Conservation (phyloP, 2,329 filamentous ascomycete species). For the Phaeoacremonium minimum region DNA sequence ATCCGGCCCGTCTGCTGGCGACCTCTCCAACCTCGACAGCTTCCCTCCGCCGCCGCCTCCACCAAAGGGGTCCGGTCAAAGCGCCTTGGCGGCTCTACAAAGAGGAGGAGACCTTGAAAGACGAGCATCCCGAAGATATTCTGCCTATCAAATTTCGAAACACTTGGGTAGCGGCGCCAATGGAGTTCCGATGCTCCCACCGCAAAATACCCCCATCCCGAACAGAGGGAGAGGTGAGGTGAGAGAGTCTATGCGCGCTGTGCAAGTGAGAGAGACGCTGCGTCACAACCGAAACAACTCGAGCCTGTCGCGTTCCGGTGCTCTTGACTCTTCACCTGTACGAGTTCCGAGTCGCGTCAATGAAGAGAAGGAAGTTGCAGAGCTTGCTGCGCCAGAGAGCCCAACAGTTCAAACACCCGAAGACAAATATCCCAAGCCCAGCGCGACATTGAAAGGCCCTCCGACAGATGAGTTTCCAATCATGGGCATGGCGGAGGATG, state of each 20-base stretch:
- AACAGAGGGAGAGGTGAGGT: conserved; percentile 77
- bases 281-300: conserved; percentile 45
- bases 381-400: conserved; percentile 30
- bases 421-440: conserved; percentile 54
- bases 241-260: conserved; percentile 75
- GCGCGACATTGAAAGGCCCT: conserved; percentile 57
- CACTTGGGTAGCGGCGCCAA: conserved; percentile 77
- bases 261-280: conserved; percentile 48
- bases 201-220: conserved; percentile 77
- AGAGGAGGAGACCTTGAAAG: conserved; percentile 89
- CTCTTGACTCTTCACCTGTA: conserved; percentile 56
- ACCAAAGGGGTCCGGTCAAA: conserved; percentile 79
- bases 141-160: conserved; percentile 94
- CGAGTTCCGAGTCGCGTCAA: conserved; percentile 57
- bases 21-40: conserved; percentile 54
- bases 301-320: conserved; percentile 28
- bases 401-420: conserved; percentile 57
- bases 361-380: conserved; percentile 46
- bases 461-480: conserved; percentile 43
- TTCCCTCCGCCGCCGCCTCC: conserved; percentile 74
- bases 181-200: conserved; percentile 80
- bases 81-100: conserved; percentile 86
- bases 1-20: conserved; percentile 33
- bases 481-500: conserved; percentile 19
- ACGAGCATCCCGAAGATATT: conserved; percentile 88